Evolutionary conservation across 2,329 filamentous ascomycete genomes (phyloP), one percentile per base, ranked within the genome.

Genomic region (Rasamsonia emersonii): DNA sequence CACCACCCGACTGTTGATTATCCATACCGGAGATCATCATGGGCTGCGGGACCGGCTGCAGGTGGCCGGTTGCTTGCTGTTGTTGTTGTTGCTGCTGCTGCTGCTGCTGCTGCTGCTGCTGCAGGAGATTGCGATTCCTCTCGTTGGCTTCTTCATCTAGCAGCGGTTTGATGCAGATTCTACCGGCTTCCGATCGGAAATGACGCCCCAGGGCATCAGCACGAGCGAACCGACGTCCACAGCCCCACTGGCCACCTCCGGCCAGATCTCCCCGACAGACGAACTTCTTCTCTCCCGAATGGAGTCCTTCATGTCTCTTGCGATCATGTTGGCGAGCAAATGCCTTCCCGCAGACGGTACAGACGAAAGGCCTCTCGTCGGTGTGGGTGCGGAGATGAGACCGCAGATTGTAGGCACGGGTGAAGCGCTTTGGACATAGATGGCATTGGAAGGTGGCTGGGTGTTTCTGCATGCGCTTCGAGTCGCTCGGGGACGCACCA

Each of bases 221-320:
- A 46, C 91, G 84, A 10, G 91, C 91, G 58, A 98, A 98, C 7
- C 88, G 76, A 39, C 91, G 75, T 3, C 86, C 86, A 46, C 91
- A 98, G 13, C 91, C 91, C 91, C 91, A 98, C 43, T 82, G 77
- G 4, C 80, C 80, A 28, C 80, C 79, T 2, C 77, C 77, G 45
- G 89, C 88, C 30, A 98, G 75, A 37, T 88, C 83, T 32, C 91
- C 91, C 45, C 86, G 86, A 62, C 91, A 98, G 5, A 96, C 84
- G 54, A 96, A 98, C 54, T 94, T 96, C 75, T 96, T 98, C 64
- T 98, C 91, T 24, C 91, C 91, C 0, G 85, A 93, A 53, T 98
- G 91, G 24, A 98, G 67, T 23, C 89, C 88, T 62, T 98, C 91
- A 59, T 98, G 91, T 23, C 91, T 81, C 62, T 98, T 98, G 27